Evolutionary conservation across 2,329 filamentous ascomycete species (phyloP).

Genomic region (Apiospora saccharicola): DNA sequence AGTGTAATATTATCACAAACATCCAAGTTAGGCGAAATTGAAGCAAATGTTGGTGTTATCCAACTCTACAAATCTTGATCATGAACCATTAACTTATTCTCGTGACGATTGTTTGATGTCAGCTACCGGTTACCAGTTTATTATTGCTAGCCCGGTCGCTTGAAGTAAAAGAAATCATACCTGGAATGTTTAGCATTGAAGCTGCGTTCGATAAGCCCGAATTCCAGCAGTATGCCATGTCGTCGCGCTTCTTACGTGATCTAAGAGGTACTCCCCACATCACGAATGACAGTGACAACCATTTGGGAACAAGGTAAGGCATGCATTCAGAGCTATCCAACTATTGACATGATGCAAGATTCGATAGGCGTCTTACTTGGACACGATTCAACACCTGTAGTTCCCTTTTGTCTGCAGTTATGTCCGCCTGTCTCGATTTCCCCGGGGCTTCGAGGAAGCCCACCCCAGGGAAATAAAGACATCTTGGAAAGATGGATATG

Average conservation of each 20-base stretch:
- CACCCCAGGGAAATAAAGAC: slow-evolving; percentile 14
- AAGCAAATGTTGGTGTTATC: neutral
- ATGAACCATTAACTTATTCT: too few relatives aligned
- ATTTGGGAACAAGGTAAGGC: slow-evolving; percentile 40
- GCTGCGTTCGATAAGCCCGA: too few relatives aligned
- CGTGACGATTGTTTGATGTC: too few relatives aligned
- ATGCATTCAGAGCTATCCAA: slow-evolving; percentile 47
- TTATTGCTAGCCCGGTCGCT: too few relatives aligned
- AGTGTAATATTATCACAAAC: neutral
- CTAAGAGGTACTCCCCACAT: too few relatives aligned
- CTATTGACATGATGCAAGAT: slow-evolving; percentile 36
- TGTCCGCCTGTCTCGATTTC: slow-evolving; percentile 27
- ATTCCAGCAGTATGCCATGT: too few relatives aligned
- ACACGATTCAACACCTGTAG: slow-evolving; percentile 45
- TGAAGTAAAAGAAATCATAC: too few relatives aligned
- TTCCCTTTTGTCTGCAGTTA: slow-evolving; percentile 40
- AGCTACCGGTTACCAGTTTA: too few relatives aligned
- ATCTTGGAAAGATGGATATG: slow-evolving; percentile 31
- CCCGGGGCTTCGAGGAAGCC: neutral
- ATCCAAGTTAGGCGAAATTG: neutral
- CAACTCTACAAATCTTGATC: too few relatives aligned
- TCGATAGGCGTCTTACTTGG: slow-evolving; percentile 43
- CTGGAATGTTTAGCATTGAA: too few relatives aligned
- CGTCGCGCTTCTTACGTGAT: too few relatives aligned
- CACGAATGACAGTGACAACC: neutral